A percentile compares a stretch with the other conserved stretches of the same genome.
Evolutionary conservation across 208 protist genomes (phyloP).

Genomic region (Phytomonas francai): DNA sequence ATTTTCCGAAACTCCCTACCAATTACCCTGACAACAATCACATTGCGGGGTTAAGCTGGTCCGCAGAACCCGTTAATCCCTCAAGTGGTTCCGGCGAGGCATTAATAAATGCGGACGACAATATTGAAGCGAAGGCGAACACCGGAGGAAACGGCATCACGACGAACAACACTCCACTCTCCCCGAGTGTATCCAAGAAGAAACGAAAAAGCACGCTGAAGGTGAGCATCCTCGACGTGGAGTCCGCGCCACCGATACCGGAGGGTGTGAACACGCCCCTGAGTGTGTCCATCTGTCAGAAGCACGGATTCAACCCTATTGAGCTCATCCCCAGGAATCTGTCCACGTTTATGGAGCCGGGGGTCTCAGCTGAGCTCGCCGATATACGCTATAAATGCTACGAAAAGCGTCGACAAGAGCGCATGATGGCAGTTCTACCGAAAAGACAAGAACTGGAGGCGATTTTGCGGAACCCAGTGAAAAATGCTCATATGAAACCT

Average conservation of each 20-base stretch:
- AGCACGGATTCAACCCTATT: constrained; percentile 38
- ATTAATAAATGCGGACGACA: too few relatives aligned
- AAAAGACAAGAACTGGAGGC: background rate
- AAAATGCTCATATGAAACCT: too few relatives aligned
- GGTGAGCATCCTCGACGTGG: constrained; percentile 19
- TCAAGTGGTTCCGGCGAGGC: too few relatives aligned
- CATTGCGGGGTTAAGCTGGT: too few relatives aligned
- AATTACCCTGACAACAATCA: too few relatives aligned
- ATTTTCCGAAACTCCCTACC: too few relatives aligned
- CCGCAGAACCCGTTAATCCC: too few relatives aligned
- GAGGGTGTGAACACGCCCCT: constrained; percentile 70
- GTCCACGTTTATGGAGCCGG: constrained; percentile 40
- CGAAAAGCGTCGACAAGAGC: constrained; percentile 51
- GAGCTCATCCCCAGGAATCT: constrained; percentile 35
- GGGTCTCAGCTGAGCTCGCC: constrained; percentile 32
- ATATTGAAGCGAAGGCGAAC: too few relatives aligned
- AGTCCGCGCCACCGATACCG: constrained; percentile 21
- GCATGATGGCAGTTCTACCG: constrained; percentile 42
- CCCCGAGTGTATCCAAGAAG: background rate
- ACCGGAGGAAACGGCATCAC: background rate
- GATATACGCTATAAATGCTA: constrained; percentile 52
- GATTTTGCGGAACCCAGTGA: too few relatives aligned
- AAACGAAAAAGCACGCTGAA: constrained; percentile 8
- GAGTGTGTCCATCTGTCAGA: constrained; percentile 46
- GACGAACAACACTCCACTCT: background rate